phyloP scores from a whole-genome alignment of 192 early-diverging fungal genomes.

The Coemansia sp. region DNA sequence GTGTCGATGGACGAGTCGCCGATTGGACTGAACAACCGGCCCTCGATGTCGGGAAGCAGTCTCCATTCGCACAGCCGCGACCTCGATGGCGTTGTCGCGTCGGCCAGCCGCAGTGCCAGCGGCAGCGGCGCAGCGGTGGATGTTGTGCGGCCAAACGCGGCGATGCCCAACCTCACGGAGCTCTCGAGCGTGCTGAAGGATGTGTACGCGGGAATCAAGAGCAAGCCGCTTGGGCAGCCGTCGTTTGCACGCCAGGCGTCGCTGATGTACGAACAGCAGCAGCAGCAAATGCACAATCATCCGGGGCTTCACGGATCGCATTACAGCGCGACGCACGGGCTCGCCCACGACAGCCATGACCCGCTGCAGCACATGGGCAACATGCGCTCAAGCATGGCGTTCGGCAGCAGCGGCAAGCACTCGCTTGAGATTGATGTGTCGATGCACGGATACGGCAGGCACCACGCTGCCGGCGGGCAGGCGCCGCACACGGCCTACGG shows the following conservation, averaged over 20 bases:
- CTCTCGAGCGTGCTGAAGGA: constrained; percentile 53
- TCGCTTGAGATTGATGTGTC: constrained; percentile 22
- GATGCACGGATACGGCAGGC: neutral
- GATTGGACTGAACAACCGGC: constrained; percentile 11
- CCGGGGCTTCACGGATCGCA: constrained; percentile 9
- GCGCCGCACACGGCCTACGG: constrained; percentile 19
- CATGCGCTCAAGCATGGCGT: constrained; percentile 22
- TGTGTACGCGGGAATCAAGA: constrained; percentile 54
- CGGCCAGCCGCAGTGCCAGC: neutral
- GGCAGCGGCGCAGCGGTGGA: constrained; percentile 2
- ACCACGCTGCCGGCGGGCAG: neutral
- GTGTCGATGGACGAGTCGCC: constrained; percentile 45
- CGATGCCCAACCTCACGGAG: constrained; percentile 42
- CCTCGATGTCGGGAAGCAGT: constrained; percentile 22
- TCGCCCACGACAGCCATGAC: constrained; percentile 16
- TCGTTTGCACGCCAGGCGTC: constrained; percentile 46
- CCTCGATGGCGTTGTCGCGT: constrained; percentile 6
- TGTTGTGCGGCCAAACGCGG: neutral
- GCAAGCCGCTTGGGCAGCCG: constrained; percentile 55
- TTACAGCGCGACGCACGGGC: constrained; percentile 14
- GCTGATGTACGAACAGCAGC: constrained; percentile 16
- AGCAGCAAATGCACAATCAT: constrained; percentile 3
- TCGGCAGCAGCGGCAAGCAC: constrained; percentile 26
- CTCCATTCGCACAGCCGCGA: constrained; percentile 19
- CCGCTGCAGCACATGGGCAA: constrained; percentile 15